Evolutionary conservation across 352 stramenopile species (phyloP), one percentile per base, ranked within the genome.

Genomic region (Globisporangium paddicum): DNA sequence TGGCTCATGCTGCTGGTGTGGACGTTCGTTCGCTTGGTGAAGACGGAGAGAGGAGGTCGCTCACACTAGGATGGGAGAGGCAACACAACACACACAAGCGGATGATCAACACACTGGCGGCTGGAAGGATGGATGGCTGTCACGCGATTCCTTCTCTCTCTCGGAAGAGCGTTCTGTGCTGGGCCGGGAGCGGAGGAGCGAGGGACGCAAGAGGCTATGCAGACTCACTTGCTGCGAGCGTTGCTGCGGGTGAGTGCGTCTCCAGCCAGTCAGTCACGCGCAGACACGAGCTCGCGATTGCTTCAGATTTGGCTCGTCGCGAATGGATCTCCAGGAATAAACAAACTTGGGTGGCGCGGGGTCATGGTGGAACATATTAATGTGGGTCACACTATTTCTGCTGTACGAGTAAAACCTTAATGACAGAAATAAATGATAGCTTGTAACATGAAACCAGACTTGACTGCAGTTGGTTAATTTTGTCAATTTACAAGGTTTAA

Each of bases 41-140:
- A 26, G 46, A n/a, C n/a, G n/a, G 25, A 52, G 46, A 52, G 46
- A n/a, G 10, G 46, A 34, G 47, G 38, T 44, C 38, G 38, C 38
- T 57, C 35, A 40, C 52, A 58, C 52, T 58, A 58, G 25, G 52
- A 49, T 58, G 49, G 49, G 38, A 5, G 45, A 5, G 45, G 46
- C 49, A 56, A 56, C 52, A 58, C 52, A 58, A 58, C 52, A 58
- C 52, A 58, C 52, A 58, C 35, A 58, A 58, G 40, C 35, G 52
- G 35, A 46, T 47, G 37, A 58, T 49, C 52, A 58, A 58, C 21
- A 45, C 40, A 55, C 47, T 53, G 19, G 26, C 40, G 47, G 28
- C 14, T 46, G 40, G 40, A 9, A 35, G 23, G 28, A 30, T 51
- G 35, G 37, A 37, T 35, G 34, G n/a, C 30, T 34, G 13, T 30